Evolutionary conservation across 441 rosid genomes (phyloP).

Genomic region (Lepidium campestre): DNA sequence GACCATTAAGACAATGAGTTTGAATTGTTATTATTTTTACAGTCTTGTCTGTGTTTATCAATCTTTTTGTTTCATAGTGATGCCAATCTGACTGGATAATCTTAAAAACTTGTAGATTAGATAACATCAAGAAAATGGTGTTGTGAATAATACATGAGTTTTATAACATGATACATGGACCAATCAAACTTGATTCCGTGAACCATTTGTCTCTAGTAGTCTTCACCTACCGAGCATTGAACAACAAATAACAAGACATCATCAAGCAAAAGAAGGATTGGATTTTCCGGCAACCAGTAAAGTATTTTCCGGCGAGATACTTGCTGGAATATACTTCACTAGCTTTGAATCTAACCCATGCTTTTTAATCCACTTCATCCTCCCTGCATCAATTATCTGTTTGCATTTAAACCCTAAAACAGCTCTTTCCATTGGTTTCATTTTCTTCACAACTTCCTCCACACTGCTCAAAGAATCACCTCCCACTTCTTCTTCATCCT

Average conservation of each 20-base stretch:
- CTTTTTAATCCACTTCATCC: constrained; percentile 63
- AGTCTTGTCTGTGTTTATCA: no score
- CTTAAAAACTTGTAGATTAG: not conserved
- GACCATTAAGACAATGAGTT: no score
- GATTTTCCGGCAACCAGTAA: constrained; percentile 45
- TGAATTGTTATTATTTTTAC: no score
- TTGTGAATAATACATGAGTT: not conserved
- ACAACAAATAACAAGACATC: not conserved
- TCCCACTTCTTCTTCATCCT: constrained; percentile 33
- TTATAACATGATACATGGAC: not conserved
- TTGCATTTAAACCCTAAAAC: constrained; percentile 80
- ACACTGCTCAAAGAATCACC: constrained; percentile 30
- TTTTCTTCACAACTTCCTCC: constrained; percentile 54
- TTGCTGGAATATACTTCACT: constrained; percentile 62
- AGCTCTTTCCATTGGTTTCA: constrained; percentile 68
- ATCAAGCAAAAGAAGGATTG: not conserved
- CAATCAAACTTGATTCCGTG: constrained; percentile 5
- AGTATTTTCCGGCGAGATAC: constrained; percentile 76
- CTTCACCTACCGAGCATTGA: constrained; percentile 6
- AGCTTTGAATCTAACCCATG: constrained; percentile 45
- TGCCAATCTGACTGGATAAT: not conserved
- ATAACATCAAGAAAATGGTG: not conserved
- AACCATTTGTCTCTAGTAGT: not conserved
- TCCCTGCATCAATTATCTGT: constrained; percentile 73
- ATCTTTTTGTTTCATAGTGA: not conserved